A percentile compares a stretch with the other conserved stretches of the same genome.
These are phyloP conservation scores for Planoprotostelium fungivorum DNA, from an alignment of 78 protist genomes.

Conservation along the genomic window DNA sequence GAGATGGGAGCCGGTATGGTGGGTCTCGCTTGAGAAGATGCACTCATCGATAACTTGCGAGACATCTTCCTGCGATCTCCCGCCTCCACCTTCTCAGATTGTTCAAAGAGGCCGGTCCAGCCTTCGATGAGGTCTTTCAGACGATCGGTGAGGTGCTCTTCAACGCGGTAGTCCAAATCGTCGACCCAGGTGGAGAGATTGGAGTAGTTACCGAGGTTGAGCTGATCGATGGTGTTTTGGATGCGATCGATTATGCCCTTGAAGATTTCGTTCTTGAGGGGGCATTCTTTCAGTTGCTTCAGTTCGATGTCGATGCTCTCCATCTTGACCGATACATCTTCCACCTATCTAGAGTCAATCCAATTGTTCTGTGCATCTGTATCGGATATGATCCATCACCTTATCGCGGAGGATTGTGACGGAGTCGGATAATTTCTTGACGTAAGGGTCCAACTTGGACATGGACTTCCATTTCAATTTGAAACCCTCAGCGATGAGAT, in stretches of 20 bases:
- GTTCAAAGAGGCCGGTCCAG: constrained; percentile 63
- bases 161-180: constrained; percentile 45
- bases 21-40: too few species aligned
- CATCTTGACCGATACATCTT: constrained; percentile 20
- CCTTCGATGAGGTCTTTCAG: constrained; percentile 35
- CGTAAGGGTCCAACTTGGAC: constrained; percentile 49
- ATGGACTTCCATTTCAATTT: constrained; percentile 38
- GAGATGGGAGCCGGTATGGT: too few species aligned
- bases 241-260: constrained; percentile 14
- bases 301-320: constrained; percentile 13
- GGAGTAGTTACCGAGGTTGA: constrained; percentile 55
- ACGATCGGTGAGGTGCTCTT: constrained; percentile 43
- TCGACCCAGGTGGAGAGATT: constrained; percentile 76
- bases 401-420: constrained; percentile 48
- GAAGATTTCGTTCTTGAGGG: constrained; percentile 35
- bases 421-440: constrained; percentile 29
- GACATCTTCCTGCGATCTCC: too few species aligned
- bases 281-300: constrained; percentile 9
- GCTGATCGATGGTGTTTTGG: constrained; percentile 76
- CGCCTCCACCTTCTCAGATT: constrained; percentile 6
- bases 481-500: constrained; percentile 60
- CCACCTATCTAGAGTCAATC: constrained; percentile 5
- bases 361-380: neutral
- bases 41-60: too few species aligned
- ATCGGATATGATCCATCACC: too few species aligned